Evolutionary conservation across 306 rosid genomes (phyloP), one percentile per base, ranked within the genome.

Genomic region (Cucumis melo): DNA sequence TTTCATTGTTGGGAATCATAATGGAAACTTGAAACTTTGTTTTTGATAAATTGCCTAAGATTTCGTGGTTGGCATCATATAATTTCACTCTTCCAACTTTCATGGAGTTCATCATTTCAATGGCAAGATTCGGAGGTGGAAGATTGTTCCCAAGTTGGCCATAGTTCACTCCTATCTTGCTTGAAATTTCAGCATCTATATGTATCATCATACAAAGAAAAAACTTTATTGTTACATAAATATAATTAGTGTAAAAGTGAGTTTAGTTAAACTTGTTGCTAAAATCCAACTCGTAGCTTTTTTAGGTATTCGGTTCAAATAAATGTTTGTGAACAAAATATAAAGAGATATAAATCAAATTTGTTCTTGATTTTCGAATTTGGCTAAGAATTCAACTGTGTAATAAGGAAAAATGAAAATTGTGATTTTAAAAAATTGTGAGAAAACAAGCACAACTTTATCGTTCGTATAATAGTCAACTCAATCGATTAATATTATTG

Each of bases 101-200:
- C 89, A 93, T 83, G 36, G 82, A 51, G 36, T 83, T 83, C 24
- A 93, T 81, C 59, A 84, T 83, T 78, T 85, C 83, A 6, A 91
- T 48, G 59, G 97, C 80, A 2, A 17, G 63, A 29, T 50, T 46
- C 62, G 89, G 89, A 57, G 96, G 82, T 0, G 97, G 98, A 27
- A 91, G 80, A 68, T 93, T 91, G 87, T 83, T 84, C 41, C 93
- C 96, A 5, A 89, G 81, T 64, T 48, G 87, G 77, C 97, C 98
- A 61, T 91, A 93, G 92, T 89, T 93, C 36, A 91, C 81, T 38
- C 98, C 97, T 19, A 93, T 86, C 54, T 80, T 84, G 84, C 84
- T 85, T 0, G 79, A 82, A 34, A 84, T 83, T 75, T 84, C 83
- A 39, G 91, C 87, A 44, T 80, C 97, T 89, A 86, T 42, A 27